Evolutionary conservation across 306 rosid species (phyloP).

Genomic region (Vigna hirtella): DNA sequence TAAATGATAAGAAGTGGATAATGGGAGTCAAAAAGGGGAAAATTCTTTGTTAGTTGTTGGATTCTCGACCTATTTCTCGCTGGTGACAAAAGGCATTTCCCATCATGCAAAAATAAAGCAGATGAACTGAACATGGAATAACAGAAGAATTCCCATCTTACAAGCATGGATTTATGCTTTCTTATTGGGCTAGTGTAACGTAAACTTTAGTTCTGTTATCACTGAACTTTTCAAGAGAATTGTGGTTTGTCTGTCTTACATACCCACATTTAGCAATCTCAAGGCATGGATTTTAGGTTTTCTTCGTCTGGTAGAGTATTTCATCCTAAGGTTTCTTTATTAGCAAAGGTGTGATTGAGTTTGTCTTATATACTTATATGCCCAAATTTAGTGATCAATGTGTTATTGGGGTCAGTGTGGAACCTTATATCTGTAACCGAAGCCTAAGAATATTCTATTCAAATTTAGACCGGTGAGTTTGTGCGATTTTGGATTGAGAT

Average conservation of each 20-base stretch:
- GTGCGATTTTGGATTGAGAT: not conserved
- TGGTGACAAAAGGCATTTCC: not conserved
- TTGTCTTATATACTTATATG: not conserved
- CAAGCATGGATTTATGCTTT: not conserved
- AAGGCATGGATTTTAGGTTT: not conserved
- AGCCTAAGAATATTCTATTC: not conserved
- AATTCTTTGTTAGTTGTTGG: not conserved
- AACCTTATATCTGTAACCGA: not conserved
- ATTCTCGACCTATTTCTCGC: conserved; percentile 1
- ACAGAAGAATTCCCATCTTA: not conserved
- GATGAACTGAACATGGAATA: not conserved
- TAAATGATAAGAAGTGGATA: not conserved
- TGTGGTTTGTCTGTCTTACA: not conserved
- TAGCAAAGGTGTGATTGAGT: not conserved
- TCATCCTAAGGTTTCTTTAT: not conserved
- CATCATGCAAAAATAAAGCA: not conserved
- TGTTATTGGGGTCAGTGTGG: not conserved
- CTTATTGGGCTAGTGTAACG: not conserved
- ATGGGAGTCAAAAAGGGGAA: conserved; percentile 14
- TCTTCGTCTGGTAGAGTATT: conserved; percentile 10
- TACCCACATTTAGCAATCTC: not conserved
- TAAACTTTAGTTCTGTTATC: conserved; percentile 2
- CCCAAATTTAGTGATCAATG: not conserved
- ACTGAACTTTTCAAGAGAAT: not conserved
- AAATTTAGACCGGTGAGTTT: not conserved